Evolutionary conservation across 176 grass and related monocot genomes (phyloP).

Genomic region (Zoysia pacifica): DNA sequence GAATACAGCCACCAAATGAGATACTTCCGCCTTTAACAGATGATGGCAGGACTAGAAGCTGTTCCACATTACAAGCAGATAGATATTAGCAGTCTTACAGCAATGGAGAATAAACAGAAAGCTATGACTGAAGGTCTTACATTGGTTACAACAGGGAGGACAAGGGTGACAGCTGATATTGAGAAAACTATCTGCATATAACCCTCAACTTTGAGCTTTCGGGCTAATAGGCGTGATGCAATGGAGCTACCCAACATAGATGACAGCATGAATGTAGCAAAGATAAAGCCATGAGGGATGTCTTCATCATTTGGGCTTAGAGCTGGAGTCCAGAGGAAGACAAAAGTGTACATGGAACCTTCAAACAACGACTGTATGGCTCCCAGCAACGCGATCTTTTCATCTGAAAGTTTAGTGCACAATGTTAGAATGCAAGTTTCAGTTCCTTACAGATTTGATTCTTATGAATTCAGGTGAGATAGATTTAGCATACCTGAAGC

Average conservation of each 20-base stretch:
- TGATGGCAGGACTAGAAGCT: constrained; percentile 66
- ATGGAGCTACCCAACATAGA: constrained; percentile 97
- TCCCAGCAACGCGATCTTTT: constrained; percentile 93
- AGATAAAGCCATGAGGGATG: constrained; percentile 93
- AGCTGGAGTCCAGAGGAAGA: constrained; percentile 95
- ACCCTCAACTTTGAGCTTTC: constrained; percentile 78
- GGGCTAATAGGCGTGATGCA: constrained; percentile 69
- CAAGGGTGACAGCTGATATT: constrained; percentile 72
- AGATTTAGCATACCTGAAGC: constrained; percentile 68
- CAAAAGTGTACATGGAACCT: constrained; percentile 96
- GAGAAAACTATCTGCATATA: constrained; percentile 97
- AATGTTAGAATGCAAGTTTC: background rate
- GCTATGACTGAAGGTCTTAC: constrained; percentile 47
- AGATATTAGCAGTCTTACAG: constrained; percentile 8
- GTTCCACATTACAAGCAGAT: constrained; percentile 26
- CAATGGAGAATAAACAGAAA: background rate
- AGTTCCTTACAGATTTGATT: background rate
- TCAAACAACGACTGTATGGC: constrained; percentile 98
- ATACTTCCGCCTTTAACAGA: constrained; percentile 59
- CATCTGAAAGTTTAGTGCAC: constrained; percentile 56
- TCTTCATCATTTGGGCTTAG: constrained; percentile 91
- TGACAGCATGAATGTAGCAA: constrained; percentile 99
- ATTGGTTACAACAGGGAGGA: constrained; percentile 81
- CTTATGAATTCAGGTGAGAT: background rate
- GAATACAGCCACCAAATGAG: constrained; percentile 73